Evolutionary conservation across 2,329 filamentous ascomycete genomes (phyloP).

Genomic region (Shiraia bambusicola): DNA sequence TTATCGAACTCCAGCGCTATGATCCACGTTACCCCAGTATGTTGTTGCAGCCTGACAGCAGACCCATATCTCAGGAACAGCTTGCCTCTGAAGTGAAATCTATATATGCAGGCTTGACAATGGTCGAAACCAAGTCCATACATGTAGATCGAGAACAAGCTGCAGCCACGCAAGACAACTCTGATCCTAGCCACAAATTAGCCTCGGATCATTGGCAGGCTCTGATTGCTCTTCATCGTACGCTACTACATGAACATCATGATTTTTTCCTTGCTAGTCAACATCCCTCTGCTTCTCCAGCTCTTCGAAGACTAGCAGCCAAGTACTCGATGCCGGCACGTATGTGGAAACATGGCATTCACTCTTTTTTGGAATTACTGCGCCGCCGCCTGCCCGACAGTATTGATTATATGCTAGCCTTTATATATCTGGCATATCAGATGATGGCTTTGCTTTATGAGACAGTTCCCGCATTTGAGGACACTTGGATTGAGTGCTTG

Average conservation of each 20-base stretch:
- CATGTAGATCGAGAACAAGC: conserved; percentile 71
- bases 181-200: conserved; percentile 47
- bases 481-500: conserved; percentile 92
- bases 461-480: conserved; percentile 77
- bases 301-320: conserved; percentile 66
- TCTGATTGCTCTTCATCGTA: conserved; percentile 77
- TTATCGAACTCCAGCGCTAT: conserved; percentile 39
- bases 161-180: conserved; percentile 54
- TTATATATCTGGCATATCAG: conserved; percentile 85
- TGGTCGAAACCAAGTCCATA: conserved; percentile 86
- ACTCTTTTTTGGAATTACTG: conserved; percentile 73
- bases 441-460: conserved; percentile 89
- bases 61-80: conserved; percentile 74
- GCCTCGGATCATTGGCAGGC: conserved; percentile 78
- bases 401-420: conserved; percentile 85
- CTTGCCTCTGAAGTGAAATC: conserved; percentile 78
- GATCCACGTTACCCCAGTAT: conserved; percentile 45
- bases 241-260: conserved; percentile 70
- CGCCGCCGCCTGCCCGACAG: conserved; percentile 70
- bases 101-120: conserved; percentile 79
- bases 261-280: conserved; percentile 76
- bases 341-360: conserved; percentile 94
- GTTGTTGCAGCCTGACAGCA: conserved; percentile 61
- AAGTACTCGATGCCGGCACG: conserved; percentile 91
- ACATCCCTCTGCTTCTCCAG: conserved; percentile 71